Conservation (phyloP, 2,329 filamentous ascomycete species). For the Ophiobolus disseminans region DNA sequence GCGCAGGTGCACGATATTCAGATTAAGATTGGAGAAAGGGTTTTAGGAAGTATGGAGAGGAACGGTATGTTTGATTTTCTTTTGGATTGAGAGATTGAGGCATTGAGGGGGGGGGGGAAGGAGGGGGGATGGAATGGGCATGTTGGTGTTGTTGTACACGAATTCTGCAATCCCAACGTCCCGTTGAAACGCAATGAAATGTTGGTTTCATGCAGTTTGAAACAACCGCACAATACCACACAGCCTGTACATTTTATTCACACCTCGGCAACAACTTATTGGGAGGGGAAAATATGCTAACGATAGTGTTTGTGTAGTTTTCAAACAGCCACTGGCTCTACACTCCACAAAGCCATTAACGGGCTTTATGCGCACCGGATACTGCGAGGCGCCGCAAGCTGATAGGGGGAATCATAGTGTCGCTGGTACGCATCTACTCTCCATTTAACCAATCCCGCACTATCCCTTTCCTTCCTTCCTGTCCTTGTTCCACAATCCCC, state of each 20-base stretch:
- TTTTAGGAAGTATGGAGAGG: conserved; percentile 19
- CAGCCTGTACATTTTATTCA: neutral
- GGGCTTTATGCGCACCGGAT: conserved; percentile 67
- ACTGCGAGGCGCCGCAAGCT: conserved; percentile 62
- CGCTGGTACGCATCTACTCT: conserved; percentile 49
- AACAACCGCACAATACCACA: no score
- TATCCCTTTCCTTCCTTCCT: no score
- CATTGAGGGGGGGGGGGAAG: no score
- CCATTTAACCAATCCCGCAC: neutral
- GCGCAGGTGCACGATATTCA: conserved; percentile 41
- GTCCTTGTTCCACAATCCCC: no score
- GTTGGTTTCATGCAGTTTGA: no score
- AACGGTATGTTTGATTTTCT: conserved; percentile 23
- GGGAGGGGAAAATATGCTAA: conserved; percentile 6
- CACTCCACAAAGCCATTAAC: conserved; percentile 66
- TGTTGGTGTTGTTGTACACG: no score
- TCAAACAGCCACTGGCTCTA: conserved; percentile 64
- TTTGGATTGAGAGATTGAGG: no score
- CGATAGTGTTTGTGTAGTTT: conserved; percentile 54
- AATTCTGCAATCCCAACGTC: no score
- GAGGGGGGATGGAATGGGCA: no score
- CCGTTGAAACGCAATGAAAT: no score
- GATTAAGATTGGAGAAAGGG: conserved; percentile 13
- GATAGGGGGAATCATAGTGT: conserved; percentile 68
- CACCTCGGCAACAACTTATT: neutral